Evolutionary conservation across 2,329 filamentous ascomycete genomes (phyloP), one percentile per base, ranked within the genome.

Genomic region (Didymosphaeria variabile): DNA sequence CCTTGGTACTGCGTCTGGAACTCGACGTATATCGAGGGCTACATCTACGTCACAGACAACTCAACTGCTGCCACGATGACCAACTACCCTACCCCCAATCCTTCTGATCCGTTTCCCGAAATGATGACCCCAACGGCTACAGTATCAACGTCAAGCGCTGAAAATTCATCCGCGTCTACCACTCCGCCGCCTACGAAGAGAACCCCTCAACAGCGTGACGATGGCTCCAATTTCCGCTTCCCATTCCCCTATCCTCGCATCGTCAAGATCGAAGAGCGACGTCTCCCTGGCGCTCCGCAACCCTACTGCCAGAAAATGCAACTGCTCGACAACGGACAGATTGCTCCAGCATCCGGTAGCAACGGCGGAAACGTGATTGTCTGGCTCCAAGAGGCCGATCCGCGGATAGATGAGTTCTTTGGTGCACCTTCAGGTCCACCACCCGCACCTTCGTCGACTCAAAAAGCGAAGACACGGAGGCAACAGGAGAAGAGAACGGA

Each of bases 1-100:
- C 88, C 88, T 2, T 91, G 88, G 88, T 89, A 87, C 69, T 91
- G 89, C 74, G 86, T 85, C 72, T 91, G 88, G 88, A 91, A 91
- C 71, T 79, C 82, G 15, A 91, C 89, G 0, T 82, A 87, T 56
- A 81, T 91, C 53, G 89, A 91, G 73, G 85, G 86, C 40, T 91
- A 90, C 75, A 83, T 91, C 50, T 91, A 90, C 69, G 80, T 87
- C 56, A 83, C 86, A 57, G 76, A 87, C 72, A 80, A 85, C 51
- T 80, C 83, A 15, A 77, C 79, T 3, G 74, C 76, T 19, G 76
- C 75, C 34, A 70, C 70, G 5, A 70, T 73, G 26, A 74, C 72
- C 10, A 66, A 62, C 19, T 71, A 71, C 31, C 69, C 72, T 5
- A 69, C 72, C 2, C 61, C 68, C 19, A 65, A 64, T 59, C 63